phyloP scores from a whole-genome alignment of 2,329 filamentous ascomycete genomes.

The Fusarium floridanum region DNA sequence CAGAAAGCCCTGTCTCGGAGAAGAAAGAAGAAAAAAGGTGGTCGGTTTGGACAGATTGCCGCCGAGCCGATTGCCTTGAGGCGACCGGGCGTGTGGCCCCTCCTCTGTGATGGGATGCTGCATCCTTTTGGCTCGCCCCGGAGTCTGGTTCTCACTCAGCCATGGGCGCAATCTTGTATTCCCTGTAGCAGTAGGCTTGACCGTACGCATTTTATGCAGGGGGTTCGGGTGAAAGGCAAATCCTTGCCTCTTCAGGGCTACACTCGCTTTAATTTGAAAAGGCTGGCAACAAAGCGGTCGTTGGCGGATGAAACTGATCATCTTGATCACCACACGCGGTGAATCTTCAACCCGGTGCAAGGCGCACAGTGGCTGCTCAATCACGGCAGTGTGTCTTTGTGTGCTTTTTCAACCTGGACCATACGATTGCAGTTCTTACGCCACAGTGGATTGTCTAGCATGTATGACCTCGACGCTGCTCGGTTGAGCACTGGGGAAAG shows the following conservation, averaged over 20 bases:
- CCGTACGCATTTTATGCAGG: neutral
- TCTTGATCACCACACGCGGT: neutral
- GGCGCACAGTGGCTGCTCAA: neutral
- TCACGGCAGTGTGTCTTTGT: neutral
- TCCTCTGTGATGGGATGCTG: neutral
- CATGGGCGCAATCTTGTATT: neutral
- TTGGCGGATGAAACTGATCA: neutral
- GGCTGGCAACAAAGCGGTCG: neutral
- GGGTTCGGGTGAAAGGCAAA: neutral
- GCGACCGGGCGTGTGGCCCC: slow-evolving; percentile 8
- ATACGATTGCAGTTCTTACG: neutral
- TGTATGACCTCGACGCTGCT: neutral
- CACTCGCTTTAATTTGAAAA: neutral
- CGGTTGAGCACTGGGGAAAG: neutral
- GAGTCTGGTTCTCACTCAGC: neutral
- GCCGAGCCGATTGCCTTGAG: slow-evolving; percentile 10
- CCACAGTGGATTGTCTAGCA: neutral
- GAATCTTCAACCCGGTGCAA: neutral
- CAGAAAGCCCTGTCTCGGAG: no score
- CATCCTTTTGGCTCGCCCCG: neutral
- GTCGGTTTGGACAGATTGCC: neutral
- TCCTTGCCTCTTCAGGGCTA: neutral
- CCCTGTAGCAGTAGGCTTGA: neutral
- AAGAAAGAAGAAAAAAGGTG: neutral
- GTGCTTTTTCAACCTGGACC: neutral